A percentile compares a stretch with the other conserved stretches of the same genome.
These are phyloP conservation scores for Rostrohypoxylon terebratum DNA, from an alignment of 495 filamentous ascomycete genomes.

Conservation along the genomic window DNA sequence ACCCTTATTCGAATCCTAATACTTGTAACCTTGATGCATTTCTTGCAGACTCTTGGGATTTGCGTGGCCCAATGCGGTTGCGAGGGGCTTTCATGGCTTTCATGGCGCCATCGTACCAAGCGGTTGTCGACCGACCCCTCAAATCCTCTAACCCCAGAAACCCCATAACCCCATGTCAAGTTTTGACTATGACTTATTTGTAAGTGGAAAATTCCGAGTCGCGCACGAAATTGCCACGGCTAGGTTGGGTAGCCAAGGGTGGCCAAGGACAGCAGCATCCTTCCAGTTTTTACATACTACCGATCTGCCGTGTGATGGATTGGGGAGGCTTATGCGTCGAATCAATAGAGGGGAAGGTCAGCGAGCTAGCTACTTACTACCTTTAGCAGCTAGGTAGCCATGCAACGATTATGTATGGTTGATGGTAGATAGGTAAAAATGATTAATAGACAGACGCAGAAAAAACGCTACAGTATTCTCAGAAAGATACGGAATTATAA, in stretches of 20 bases:
- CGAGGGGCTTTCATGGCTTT: conserved; percentile 15
- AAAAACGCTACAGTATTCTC: conserved; percentile 30
- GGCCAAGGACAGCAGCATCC: conserved; percentile 32
- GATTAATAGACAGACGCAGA: conserved; percentile 31
- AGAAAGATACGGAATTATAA: conserved; percentile 36
- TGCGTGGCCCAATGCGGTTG: conserved; percentile 30
- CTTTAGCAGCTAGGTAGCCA: conserved; percentile 7
- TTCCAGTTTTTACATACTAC: conserved; percentile 30
- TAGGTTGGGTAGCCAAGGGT: conserved; percentile 6
- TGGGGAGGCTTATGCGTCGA: conserved; percentile 35
- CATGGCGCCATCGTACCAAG: conserved; percentile 29
- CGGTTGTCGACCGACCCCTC: conserved; percentile 9
- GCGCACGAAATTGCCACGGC: conserved; percentile 30
- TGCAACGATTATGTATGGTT: conserved; percentile 2
- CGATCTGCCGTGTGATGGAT: conserved; percentile 46
- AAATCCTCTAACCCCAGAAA: neutral
- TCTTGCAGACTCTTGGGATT: conserved; percentile 12
- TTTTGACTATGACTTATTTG: conserved; percentile 20
- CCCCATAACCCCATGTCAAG: conserved; percentile 17
- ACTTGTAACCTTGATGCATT: conserved; percentile 21
- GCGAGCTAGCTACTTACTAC: conserved; percentile 4
- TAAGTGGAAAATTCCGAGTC: conserved; percentile 32
- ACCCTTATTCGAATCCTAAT: conserved; percentile 24
- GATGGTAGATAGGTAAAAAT: conserved; percentile 30
- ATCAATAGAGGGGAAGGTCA: conserved; percentile 39